Evolutionary conservation across 2,329 filamentous ascomycete genomes (phyloP), one percentile per base, ranked within the genome.

Genomic region (Fusarium equiseti): DNA sequence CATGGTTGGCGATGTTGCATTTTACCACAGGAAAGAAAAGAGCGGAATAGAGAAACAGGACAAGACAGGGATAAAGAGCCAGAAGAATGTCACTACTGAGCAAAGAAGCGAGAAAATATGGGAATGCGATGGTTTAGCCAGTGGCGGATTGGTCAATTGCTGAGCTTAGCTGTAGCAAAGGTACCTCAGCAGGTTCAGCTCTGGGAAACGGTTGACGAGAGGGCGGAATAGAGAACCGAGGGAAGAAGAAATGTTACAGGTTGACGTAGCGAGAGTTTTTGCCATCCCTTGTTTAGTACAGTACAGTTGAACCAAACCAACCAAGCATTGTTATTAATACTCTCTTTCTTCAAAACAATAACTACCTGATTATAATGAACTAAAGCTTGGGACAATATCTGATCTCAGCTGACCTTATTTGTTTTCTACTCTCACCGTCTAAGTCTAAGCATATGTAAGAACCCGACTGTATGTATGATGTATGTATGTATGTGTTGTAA

Each of bases 141-240:
- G 31, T 20, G 40, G 31, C 16, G 63, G 63, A 52, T 55, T 67
- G 57, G 62, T 31, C 26, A 40, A 49, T 40, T 27, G 45, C 31
- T 38, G 35, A 12, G 35, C 35, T n/a, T 38, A 38, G 35, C 11
- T 44, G 31, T 20, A 50, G 57, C 59, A 46, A 60, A 52, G 49
- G 44, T 38, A 55, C 48, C 35, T 46, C 46, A 50, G 27, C 16
- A 40, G 27, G 59, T 45, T 38, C 35, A 64, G 24, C 50, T 51
- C 43, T 38, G 6, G 35, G 35, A 38, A 38, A 38, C 18, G 35
- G 35, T 38, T 38, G 35, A 38, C 35, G 40, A 42, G 50, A 71
- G 68, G 64, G 68, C 68, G 68, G 68, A 71, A 71, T 56, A 48
- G 53, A 27, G 68, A 72, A 69, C 68, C 64, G 68, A 69, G 45